Conservation (phyloP, 768 basidiomycete species). For the Leccinum incarnatum region DNA sequence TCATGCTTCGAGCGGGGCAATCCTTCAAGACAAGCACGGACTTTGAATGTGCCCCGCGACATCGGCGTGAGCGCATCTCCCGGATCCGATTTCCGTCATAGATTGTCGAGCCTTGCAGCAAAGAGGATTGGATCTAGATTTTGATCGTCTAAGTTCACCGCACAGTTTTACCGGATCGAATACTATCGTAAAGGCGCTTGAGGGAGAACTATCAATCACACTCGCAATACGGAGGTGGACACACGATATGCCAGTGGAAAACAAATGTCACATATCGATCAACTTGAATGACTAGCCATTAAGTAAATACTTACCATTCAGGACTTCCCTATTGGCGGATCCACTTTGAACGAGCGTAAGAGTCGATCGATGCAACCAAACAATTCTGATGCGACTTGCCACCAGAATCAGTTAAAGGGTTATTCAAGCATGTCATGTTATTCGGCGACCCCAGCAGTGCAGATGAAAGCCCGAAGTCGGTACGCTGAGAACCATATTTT, state of each 20-base stretch:
- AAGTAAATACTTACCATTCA: background rate
- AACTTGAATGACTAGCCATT: background rate
- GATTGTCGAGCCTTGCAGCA: background rate
- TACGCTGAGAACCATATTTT: conserved; percentile 36
- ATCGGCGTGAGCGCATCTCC: background rate
- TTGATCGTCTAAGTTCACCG: background rate
- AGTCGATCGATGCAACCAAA: conserved; percentile 3
- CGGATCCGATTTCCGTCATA: background rate
- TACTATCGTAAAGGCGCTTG: background rate
- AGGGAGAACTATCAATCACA: background rate
- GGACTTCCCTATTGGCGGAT: background rate
- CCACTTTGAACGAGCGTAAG: background rate
- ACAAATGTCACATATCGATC: background rate
- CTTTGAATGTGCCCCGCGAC: too few species aligned
- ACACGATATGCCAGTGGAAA: too few species aligned
- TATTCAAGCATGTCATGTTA: conserved; percentile 31
- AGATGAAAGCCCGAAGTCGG: conserved; percentile 46
- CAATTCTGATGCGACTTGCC: conserved; percentile 43
- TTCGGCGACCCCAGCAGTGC: conserved; percentile 14
- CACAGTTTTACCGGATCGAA: background rate
- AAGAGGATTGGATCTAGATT: background rate
- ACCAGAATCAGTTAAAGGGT: conserved; percentile 26
- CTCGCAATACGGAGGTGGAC: background rate
- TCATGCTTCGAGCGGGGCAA: background rate
- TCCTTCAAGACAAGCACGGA: background rate